Percentiles rank a stretch among this genome's conserved stretches.
Conservation (phyloP, 495 filamentous ascomycete genomes). For the Aspergillus funiculosus region DNA sequence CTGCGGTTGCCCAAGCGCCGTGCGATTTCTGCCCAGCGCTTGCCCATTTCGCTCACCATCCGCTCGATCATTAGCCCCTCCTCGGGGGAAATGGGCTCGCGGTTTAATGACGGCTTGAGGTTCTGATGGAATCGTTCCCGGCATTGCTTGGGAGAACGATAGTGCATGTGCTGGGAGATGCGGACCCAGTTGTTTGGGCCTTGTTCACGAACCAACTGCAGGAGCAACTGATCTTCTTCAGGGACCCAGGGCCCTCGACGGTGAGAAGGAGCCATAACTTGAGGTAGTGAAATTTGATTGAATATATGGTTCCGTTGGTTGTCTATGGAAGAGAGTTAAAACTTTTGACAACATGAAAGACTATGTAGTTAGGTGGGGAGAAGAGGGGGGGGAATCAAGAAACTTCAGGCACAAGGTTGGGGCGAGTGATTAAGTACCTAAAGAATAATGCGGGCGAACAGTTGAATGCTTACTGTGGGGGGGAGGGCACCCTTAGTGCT, state of each 20-base stretch:
- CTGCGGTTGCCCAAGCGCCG: conserved; percentile 78
- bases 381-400: conserved; percentile 1
- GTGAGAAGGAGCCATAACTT: conserved; percentile 47
- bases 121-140: conserved; percentile 95
- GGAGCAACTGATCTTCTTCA: conserved; percentile 67
- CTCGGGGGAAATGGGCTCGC: conserved; percentile 84
- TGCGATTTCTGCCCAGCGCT: conserved; percentile 93
- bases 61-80: conserved; percentile 79
- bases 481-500: not conserved
- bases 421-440: not conserved
- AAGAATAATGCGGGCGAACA: conserved; percentile 1
- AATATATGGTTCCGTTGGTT: not conserved
- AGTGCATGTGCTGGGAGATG: conserved; percentile 69
- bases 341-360: not conserved
- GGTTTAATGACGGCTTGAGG: conserved; percentile 84
- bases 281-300: conserved; percentile 3
- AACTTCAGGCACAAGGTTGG: not conserved
- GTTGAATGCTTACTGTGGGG: conserved; percentile 1
- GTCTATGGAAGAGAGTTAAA: conserved; percentile 2
- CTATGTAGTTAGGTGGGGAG: not conserved
- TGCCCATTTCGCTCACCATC: conserved; percentile 76
- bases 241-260: conserved; percentile 87
- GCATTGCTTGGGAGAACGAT: conserved; percentile 90
- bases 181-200: conserved; percentile 90
- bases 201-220: conserved; percentile 66